phyloP scores from a whole-genome alignment of 78 protist genomes.

The Tieghemostelium lacteum region DNA sequence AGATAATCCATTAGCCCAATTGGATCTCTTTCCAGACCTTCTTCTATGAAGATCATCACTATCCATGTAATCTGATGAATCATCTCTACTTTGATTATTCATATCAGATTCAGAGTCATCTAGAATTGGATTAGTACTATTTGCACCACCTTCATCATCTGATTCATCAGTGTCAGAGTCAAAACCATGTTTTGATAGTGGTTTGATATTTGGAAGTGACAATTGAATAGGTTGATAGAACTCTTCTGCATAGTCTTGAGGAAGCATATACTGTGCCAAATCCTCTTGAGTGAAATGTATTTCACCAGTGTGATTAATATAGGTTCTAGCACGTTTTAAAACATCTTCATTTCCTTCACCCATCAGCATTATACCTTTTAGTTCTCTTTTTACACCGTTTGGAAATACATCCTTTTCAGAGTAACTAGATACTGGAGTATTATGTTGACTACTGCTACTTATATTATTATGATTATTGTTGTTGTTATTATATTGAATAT shows the following conservation, averaged over 20 bases:
- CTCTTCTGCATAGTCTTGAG: constrained; percentile 7
- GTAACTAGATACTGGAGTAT: neutral
- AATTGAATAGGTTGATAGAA: neutral
- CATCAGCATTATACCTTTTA: constrained; percentile 57
- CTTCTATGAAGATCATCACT: neutral
- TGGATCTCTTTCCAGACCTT: neutral
- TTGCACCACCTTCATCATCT: neutral
- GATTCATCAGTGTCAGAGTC: constrained; percentile 5
- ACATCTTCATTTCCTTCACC: constrained; percentile 76
- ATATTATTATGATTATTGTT: too few relatives aligned
- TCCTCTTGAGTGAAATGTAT: constrained; percentile 61
- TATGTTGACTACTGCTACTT: too few relatives aligned
- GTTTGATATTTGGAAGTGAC: neutral
- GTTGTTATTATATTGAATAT: too few relatives aligned
- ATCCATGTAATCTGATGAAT: neutral
- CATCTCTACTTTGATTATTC: neutral
- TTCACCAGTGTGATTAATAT: constrained; percentile 38
- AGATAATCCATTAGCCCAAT: neutral
- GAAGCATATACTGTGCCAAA: constrained; percentile 55
- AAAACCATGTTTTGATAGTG: constrained; percentile 36
- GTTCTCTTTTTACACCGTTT: constrained; percentile 34
- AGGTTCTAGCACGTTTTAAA: constrained; percentile 54
- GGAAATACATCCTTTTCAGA: constrained; percentile 59
- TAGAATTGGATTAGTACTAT: neutral
- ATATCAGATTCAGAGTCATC: neutral